Percentiles rank a stretch among this genome's conserved stretches.
These are phyloP conservation scores for Marsdenia floribunda DNA, from an alignment of 257 asterid genomes.

Conservation along the genomic window DNA sequence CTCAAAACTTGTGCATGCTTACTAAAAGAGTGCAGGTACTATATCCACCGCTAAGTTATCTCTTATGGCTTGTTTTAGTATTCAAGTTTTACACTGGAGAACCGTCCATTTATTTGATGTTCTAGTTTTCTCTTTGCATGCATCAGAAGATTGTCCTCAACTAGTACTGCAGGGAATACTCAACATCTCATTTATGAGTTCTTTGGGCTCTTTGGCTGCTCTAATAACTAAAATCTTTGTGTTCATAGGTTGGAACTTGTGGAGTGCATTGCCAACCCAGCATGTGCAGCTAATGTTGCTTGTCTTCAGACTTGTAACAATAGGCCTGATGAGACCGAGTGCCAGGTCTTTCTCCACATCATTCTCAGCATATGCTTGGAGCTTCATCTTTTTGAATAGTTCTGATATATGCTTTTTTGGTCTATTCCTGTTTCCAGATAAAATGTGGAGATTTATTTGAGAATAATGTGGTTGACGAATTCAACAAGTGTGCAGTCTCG, in stretches of 20 bases:
- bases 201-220: not conserved
- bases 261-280: conserved; percentile 83
- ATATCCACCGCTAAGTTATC: not conserved
- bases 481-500: conserved; percentile 97
- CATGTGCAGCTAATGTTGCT: conserved; percentile 92
- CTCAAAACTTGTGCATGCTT: conserved; percentile 83
- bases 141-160: not conserved
- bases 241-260: conserved; percentile 75
- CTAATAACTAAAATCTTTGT: conserved; percentile 1
- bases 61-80: not conserved
- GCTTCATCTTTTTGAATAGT: not conserved
- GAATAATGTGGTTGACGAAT: conserved; percentile 81
- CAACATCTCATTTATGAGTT: not conserved
- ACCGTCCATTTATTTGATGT: not conserved
- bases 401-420: conserved; percentile 6
- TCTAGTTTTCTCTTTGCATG: not conserved
- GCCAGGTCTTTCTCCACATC: conserved; percentile 56
- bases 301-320: conserved; percentile 94
- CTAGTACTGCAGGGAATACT: not conserved
- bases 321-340: conserved; percentile 95
- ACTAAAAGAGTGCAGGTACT: conserved; percentile 91
- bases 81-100: not conserved
- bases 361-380: conserved; percentile 1
- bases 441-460: conserved; percentile 92
- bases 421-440: conserved; percentile 48